These are phyloP conservation scores for Teratosphaeria viscida DNA, from an alignment of 2,329 filamentous ascomycete species.

Conservation along the genomic window DNA sequence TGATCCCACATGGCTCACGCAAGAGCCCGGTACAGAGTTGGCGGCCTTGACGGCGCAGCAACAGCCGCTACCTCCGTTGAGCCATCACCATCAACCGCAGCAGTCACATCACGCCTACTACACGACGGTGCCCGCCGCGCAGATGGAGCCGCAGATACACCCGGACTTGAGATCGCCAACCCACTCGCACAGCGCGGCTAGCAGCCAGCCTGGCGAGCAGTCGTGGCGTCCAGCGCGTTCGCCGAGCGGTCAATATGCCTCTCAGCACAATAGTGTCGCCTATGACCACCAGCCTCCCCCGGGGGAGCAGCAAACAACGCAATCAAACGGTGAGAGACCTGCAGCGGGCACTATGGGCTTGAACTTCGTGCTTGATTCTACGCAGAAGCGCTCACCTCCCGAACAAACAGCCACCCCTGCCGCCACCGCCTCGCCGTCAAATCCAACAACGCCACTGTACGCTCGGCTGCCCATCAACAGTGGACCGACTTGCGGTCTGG, in stretches of 20 bases:
- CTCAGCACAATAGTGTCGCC: conserved; percentile 1
- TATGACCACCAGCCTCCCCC: conserved; percentile 9
- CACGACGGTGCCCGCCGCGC: background rate
- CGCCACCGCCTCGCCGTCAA: background rate
- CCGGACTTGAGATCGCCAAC: conserved; percentile 22
- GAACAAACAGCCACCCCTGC: background rate
- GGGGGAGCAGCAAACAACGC: conserved; percentile 4
- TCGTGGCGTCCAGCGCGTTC: background rate
- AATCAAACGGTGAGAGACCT: conserved; percentile 5
- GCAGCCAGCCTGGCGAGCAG: conserved; percentile 3
- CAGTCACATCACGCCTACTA: conserved; percentile 2
- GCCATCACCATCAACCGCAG: conserved; percentile 9
- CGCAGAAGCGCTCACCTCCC: conserved; percentile 1
- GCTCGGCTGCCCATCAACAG: conserved; percentile 43
- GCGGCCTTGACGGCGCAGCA: conserved; percentile 37
- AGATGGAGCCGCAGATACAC: conserved; percentile 18
- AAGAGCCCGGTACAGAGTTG: conserved; percentile 29
- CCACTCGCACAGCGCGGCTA: background rate
- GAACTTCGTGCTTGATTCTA: conserved; percentile 6
- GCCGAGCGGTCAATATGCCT: conserved; percentile 2
- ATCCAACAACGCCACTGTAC: conserved; percentile 14
- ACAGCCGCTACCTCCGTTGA: conserved; percentile 28
- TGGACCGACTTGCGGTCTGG: conserved; percentile 63
- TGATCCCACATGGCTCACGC: conserved; percentile 17
- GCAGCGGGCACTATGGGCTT: conserved; percentile 1